Evolutionary conservation across 129 eudicot species (phyloP).

Genomic region (Lonicera japonica): DNA sequence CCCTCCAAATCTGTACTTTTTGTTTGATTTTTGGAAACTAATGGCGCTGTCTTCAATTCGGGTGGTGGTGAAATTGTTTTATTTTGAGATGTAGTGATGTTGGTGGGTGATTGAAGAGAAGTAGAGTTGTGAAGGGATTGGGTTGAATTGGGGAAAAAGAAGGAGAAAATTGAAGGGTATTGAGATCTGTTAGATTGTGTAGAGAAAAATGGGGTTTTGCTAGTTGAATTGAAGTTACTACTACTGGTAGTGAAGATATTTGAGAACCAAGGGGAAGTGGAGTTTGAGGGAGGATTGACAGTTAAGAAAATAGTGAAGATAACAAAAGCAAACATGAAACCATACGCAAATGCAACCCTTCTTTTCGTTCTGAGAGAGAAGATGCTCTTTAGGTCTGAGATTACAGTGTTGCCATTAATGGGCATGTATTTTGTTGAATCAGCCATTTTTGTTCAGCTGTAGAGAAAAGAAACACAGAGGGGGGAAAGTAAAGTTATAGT

Average conservation of each 20-base stretch:
- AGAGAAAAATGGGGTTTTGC: slow-evolving; percentile 3
- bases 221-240: neutral
- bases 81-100: slow-evolving; percentile 22
- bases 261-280: slow-evolving; percentile 73
- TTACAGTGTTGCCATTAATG: slow-evolving; percentile 35
- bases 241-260: slow-evolving; percentile 30
- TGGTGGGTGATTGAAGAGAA: slow-evolving; percentile 5
- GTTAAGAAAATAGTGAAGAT: slow-evolving; percentile 70
- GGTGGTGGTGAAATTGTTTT: slow-evolving; percentile 15
- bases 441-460: slow-evolving; percentile 35
- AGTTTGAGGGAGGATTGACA: slow-evolving; percentile 46
- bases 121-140: slow-evolving; percentile 16
- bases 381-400: slow-evolving; percentile 49
- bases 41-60: slow-evolving; percentile 17
- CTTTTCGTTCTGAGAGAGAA: slow-evolving; percentile 45
- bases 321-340: slow-evolving; percentile 46
- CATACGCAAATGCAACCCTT: slow-evolving; percentile 46
- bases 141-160: slow-evolving; percentile 53
- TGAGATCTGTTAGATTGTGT: slow-evolving; percentile 44
- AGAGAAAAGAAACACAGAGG: slow-evolving; percentile 3
- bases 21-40: slow-evolving; percentile 7
- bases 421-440: slow-evolving; percentile 58
- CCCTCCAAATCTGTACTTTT: neutral
- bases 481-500: neutral
- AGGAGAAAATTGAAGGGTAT: slow-evolving; percentile 35